Percentiles rank a stretch among this genome's conserved stretches.
Evolutionary conservation across 2,329 filamentous ascomycete genomes (phyloP).

Genomic region (Calonectria montana): DNA sequence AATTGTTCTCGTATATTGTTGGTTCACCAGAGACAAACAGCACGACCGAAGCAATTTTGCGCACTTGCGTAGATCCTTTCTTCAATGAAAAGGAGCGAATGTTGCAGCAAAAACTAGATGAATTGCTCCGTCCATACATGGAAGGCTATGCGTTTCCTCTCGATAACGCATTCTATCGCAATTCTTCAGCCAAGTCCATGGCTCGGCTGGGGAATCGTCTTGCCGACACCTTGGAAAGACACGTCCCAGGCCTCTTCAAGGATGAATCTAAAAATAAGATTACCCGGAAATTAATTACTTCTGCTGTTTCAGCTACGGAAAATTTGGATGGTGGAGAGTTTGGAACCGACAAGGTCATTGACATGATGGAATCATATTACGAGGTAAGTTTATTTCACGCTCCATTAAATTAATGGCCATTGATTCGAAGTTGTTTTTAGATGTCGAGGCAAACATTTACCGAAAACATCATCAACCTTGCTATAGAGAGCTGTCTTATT

Average conservation of each 20-base stretch:
- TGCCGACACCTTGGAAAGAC: background rate
- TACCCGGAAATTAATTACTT: slow-evolving; percentile 4
- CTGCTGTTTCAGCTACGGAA: slow-evolving; percentile 11
- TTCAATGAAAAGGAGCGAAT: slow-evolving; percentile 45
- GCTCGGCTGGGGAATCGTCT: slow-evolving; percentile 30
- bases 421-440: slow-evolving; percentile 34
- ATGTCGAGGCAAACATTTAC: slow-evolving; percentile 57
- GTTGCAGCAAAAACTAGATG: slow-evolving; percentile 50
- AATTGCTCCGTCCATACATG: slow-evolving; percentile 52
- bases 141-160: slow-evolving; percentile 42
- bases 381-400: slow-evolving; percentile 44
- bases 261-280: background rate
- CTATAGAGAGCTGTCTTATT: slow-evolving; percentile 61
- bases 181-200: slow-evolving; percentile 7
- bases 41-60: slow-evolving; percentile 38
- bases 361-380: slow-evolving; percentile 59
- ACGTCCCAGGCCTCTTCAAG: slow-evolving; percentile 38
- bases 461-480: slow-evolving; percentile 61
- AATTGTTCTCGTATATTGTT: slow-evolving; percentile 48
- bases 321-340: slow-evolving; percentile 43
- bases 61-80: slow-evolving; percentile 44
- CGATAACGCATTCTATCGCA: slow-evolving; percentile 46
- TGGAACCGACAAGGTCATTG: slow-evolving; percentile 53
- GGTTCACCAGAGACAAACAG: slow-evolving; percentile 29
- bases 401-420: rapidly evolving